These are phyloP conservation scores for Populus deltoides DNA, from an alignment of 345 rosid species.

Conservation along the genomic window DNA sequence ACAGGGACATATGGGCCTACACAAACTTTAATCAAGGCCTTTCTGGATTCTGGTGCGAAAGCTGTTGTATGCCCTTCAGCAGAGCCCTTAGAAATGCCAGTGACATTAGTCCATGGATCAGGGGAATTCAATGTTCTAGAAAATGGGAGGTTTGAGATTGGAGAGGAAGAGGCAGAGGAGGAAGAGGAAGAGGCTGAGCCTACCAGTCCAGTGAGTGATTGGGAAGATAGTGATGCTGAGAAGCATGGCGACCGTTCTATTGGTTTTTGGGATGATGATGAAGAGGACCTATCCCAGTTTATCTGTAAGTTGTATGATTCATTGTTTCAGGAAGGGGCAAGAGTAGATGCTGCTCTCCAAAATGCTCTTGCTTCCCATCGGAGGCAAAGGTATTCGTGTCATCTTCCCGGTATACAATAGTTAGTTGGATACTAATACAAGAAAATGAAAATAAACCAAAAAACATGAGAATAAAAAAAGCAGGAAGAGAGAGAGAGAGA, in stretches of 20 bases:
- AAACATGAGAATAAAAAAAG: background rate
- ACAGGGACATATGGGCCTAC: conserved; percentile 80
- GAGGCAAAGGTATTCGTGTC: conserved; percentile 71
- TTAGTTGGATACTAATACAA: conserved; percentile 1
- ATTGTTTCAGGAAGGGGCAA: conserved; percentile 62
- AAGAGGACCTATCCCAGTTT: conserved; percentile 70
- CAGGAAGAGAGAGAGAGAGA: background rate
- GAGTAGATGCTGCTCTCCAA: conserved; percentile 68
- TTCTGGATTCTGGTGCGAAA: conserved; percentile 86
- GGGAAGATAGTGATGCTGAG: conserved; percentile 91
- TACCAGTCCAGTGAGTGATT: conserved; percentile 70
- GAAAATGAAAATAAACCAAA: background rate
- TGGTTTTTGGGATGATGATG: conserved; percentile 74
- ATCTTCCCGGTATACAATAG: conserved; percentile 58
- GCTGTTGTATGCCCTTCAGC: conserved; percentile 70
- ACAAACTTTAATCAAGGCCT: conserved; percentile 55
- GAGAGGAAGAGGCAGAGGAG: conserved; percentile 82
- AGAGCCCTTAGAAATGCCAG: conserved; percentile 61
- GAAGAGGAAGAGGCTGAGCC: conserved; percentile 63
- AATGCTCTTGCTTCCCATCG: conserved; percentile 67
- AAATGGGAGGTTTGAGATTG: conserved; percentile 85
- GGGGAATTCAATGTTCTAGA: conserved; percentile 50
- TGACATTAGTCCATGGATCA: conserved; percentile 44
- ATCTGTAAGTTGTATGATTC: conserved; percentile 63
- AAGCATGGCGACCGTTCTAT: conserved; percentile 28